phyloP scores from a whole-genome alignment of 192 early-diverging fungal genomes.

The Coemansia aciculifera region DNA sequence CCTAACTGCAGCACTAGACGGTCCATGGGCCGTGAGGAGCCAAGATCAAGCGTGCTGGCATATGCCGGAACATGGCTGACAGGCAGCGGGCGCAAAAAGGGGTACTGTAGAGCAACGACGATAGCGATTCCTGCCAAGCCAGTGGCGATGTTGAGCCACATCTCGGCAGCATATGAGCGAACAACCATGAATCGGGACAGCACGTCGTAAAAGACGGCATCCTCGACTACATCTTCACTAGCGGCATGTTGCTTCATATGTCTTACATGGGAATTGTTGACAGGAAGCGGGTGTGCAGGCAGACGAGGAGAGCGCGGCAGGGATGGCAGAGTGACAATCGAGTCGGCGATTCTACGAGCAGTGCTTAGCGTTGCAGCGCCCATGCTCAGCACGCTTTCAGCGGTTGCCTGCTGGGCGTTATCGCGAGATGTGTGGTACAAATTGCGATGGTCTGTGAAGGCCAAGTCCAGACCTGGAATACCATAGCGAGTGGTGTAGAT shows the following conservation, averaged over 20 bases:
- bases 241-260: conserved; percentile 8
- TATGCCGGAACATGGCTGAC: neutral
- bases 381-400: conserved; percentile 64
- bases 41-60: conserved; percentile 3
- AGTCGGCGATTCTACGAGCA: conserved; percentile 57
- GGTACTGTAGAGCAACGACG: conserved; percentile 35
- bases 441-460: conserved; percentile 63
- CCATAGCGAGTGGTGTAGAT: conserved; percentile 59
- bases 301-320: conserved; percentile 41
- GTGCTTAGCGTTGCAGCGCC: conserved; percentile 58
- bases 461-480: conserved; percentile 68
- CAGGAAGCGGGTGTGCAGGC: conserved; percentile 17
- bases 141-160: conserved; percentile 28
- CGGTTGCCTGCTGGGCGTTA: conserved; percentile 54
- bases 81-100: conserved; percentile 40
- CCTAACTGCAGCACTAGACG: conserved; percentile 46
- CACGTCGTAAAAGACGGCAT: conserved; percentile 48
- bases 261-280: neutral
- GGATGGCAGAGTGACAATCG: conserved; percentile 15
- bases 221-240: conserved; percentile 13
- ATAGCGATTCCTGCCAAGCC: conserved; percentile 26
- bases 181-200: conserved; percentile 47
- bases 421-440: conserved; percentile 68
- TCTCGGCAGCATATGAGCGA: conserved; percentile 40
- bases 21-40: conserved; percentile 12